Base-by-base conservation (phyloP, 305 asterid genomes). In the Fraxinus platypoda region DNA sequence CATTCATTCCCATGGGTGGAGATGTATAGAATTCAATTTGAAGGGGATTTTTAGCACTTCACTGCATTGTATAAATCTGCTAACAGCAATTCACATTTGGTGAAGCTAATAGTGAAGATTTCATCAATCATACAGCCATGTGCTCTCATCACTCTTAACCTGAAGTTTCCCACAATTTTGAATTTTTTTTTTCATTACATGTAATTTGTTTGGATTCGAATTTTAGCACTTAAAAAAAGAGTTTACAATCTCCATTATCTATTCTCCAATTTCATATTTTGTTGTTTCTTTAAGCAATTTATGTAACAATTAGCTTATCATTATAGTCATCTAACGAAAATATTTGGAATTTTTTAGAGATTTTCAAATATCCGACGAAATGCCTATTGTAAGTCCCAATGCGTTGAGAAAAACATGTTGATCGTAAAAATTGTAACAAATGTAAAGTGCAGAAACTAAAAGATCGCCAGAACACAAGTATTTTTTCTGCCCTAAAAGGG, bases 1-100 rank as follows among this genome's bases (percentile, higher is more conserved):
- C 91, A 90, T 89, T 87, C 90, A 86, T 89, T 89, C 86, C 89
- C 89, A 75, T 85, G 84, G 84, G 87, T 91, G 97, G 93, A 88
- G 89, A 91, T 93, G 95, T 91, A 89, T 92, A 91, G 88, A 87
- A 84, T 86, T 86, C 87, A 87, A 81, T 87, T 87, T 78, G 88
- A 86, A 82, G 91, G 82, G 87, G 84, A 84, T 81, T 85, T 52
- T 70, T 13, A 30, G 85, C 83, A 88, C 81, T 87, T 83, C 91
- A 85, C 83, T 80, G 87, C 52, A 17, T 83, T 89, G 90, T 87
- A 89, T 85, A 79, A 87, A 78, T 80, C 84, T 85, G 84, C 86
- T 74, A 83, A 86, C 49, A 41, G 49, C 49, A 88, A 85, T 88
- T 90, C 91, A 88, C 91, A 85, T 80, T 87, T 90, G 88, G 90